Conservation (phyloP, 805 yeast species). For the Sugiyamaella lignohabitans region DNA sequence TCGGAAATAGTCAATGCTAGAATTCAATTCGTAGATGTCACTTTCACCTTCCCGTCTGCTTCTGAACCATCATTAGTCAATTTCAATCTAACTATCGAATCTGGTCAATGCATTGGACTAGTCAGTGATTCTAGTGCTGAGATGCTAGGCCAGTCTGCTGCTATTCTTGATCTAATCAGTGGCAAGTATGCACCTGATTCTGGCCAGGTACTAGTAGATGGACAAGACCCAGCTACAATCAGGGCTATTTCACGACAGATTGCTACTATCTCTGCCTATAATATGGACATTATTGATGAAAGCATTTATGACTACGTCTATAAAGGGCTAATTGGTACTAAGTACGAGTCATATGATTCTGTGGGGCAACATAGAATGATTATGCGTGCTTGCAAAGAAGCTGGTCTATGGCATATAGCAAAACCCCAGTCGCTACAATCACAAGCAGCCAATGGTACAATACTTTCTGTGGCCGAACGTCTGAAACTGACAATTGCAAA, state of each 20-base stretch:
- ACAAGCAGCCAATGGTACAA: background rate
- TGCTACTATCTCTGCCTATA: background rate
- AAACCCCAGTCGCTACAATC: slow-evolving; percentile 2
- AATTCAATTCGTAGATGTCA: background rate
- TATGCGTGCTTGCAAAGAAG: slow-evolving; percentile 5
- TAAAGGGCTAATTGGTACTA: slow-evolving; percentile 6
- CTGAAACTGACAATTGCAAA: slow-evolving; percentile 2
- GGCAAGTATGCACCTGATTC: background rate
- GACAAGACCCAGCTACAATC: background rate
- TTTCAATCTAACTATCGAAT: background rate
- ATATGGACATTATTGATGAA: background rate
- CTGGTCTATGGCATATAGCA: slow-evolving; percentile 1
- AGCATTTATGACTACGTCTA: slow-evolving; percentile 5
- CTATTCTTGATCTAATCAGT: background rate
- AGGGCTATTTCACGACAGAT: background rate
- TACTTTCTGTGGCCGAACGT: slow-evolving; percentile 1
- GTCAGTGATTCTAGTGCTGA: background rate
- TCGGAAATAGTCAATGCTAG: background rate
- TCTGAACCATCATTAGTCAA: background rate
- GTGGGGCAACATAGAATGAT: slow-evolving; percentile 7
- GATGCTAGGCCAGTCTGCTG: background rate
- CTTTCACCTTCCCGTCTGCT: background rate
- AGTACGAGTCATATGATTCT: background rate
- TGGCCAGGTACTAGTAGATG: background rate
- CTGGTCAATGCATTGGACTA: background rate